Conservation (phyloP, 306 rosid genomes). For the Fagus crenata region DNA sequence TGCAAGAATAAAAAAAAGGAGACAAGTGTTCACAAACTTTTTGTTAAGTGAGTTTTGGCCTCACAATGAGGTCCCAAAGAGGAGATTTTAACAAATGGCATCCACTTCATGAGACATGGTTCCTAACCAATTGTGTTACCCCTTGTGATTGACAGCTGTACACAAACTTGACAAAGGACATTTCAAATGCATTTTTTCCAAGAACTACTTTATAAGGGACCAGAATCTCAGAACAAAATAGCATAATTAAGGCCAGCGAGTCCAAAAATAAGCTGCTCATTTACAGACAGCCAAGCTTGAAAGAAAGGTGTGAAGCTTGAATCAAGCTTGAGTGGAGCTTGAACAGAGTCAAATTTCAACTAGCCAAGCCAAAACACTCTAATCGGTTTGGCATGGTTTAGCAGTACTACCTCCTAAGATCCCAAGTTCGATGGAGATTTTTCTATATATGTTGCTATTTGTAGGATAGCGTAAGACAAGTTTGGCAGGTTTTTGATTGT, state of each 20-base stretch:
- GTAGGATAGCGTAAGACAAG: not conserved
- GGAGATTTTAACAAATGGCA: too few species aligned
- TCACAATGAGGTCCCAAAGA: too few species aligned
- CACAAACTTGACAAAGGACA: not conserved
- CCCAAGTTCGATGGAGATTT: not conserved
- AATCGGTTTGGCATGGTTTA: not conserved
- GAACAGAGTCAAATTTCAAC: not conserved
- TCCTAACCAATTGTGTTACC: too few species aligned
- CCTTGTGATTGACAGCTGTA: not conserved
- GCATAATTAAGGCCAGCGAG: not conserved
- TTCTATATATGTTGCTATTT: not conserved
- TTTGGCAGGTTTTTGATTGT: not conserved
- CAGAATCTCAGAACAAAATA: not conserved
- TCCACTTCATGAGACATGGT: too few species aligned
- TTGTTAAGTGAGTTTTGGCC: too few species aligned
- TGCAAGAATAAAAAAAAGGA: not conserved
- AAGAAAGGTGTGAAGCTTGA: not conserved
- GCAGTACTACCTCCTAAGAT: not conserved
- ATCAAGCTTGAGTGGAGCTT: not conserved
- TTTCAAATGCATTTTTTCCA: not conserved
- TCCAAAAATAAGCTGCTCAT: not conserved
- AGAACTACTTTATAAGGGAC: not conserved
- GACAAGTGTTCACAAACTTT: not conserved
- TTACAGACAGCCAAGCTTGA: not conserved
- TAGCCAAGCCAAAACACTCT: not conserved